Percentiles rank a stretch among this genome's conserved stretches.
Conservation (phyloP, 1,139 yeast species). For the Yamadazyma atlantica region DNA sequence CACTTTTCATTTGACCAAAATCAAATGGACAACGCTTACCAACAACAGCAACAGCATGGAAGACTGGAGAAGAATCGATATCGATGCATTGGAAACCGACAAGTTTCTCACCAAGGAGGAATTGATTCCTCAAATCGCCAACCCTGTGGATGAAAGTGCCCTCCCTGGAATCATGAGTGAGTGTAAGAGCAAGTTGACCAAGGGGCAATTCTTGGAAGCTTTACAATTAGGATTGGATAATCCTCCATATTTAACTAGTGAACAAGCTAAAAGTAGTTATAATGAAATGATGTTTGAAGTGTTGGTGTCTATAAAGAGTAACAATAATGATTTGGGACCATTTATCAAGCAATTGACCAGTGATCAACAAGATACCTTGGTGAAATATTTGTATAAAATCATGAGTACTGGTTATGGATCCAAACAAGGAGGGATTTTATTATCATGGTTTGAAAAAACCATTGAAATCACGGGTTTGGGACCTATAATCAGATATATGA, state of each 20-base stretch:
- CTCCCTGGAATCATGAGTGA: constrained; percentile 55
- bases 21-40: neutral
- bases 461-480: constrained; percentile 85
- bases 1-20: neutral
- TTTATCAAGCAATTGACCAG: constrained; percentile 58
- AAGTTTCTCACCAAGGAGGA: constrained; percentile 64
- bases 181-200: constrained; percentile 62
- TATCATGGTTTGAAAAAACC: constrained; percentile 91
- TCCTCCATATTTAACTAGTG: constrained; percentile 84
- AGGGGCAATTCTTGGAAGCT: constrained; percentile 73
- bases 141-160: constrained; percentile 45
- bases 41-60: constrained; percentile 24
- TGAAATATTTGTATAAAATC: constrained; percentile 84
- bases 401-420: constrained; percentile 79
- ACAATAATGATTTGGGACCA: constrained; percentile 56
- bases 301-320: constrained; percentile 70
- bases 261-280: constrained; percentile 49
- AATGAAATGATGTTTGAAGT: constrained; percentile 67
- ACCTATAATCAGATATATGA: constrained; percentile 79
- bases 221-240: constrained; percentile 59
- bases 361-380: constrained; percentile 73
- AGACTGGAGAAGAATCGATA: constrained; percentile 80
- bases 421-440: constrained; percentile 81
- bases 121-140: constrained; percentile 56
- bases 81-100: constrained; percentile 88